Conservation (phyloP, 2,329 filamentous ascomycete species). For the Penicillium polonicum region DNA sequence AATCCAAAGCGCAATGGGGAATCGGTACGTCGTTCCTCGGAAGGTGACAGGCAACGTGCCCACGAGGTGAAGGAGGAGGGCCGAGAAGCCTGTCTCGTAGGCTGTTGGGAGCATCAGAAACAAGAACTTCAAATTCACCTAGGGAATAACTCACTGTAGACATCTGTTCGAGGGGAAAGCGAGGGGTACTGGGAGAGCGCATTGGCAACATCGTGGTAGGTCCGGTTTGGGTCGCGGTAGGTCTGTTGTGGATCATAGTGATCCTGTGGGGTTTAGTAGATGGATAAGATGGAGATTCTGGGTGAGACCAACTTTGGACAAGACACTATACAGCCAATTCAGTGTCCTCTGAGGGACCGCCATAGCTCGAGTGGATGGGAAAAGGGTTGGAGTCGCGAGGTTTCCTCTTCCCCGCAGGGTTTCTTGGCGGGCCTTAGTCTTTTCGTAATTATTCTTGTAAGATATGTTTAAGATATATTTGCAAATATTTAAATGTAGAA, state of each 20-base stretch:
- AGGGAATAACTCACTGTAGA: slow-evolving; percentile 70
- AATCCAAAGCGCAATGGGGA: slow-evolving; percentile 89
- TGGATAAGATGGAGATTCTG: too few species aligned
- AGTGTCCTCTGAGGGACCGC: slow-evolving; percentile 85
- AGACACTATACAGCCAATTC: slow-evolving; percentile 91
- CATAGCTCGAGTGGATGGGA: slow-evolving; percentile 15
- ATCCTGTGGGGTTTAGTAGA: slow-evolving; percentile 28
- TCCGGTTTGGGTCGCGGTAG: slow-evolving; percentile 88
- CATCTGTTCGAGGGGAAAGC: slow-evolving; percentile 82
- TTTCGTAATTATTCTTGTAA: not conserved
- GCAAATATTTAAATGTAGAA: not conserved
- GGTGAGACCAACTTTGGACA: slow-evolving; percentile 63
- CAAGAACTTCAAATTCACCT: slow-evolving; percentile 13
- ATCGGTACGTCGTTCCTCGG: slow-evolving; percentile 83
- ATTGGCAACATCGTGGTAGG: slow-evolving; percentile 87
- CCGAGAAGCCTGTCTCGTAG: slow-evolving; percentile 82
- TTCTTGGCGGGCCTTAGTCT: slow-evolving; percentile 7
- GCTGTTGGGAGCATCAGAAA: slow-evolving; percentile 52
- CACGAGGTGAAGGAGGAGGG: slow-evolving; percentile 78
- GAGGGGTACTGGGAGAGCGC: slow-evolving; percentile 76
- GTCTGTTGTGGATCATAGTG: slow-evolving; percentile 60
- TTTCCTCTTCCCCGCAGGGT: slow-evolving; percentile 12
- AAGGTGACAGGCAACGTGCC: slow-evolving; percentile 92
- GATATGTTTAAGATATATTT: not conserved
- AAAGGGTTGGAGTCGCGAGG: slow-evolving; percentile 1